Evolutionary conservation across 768 basidiomycete genomes (phyloP).

Genomic region (Pisolithus marmoratus): DNA sequence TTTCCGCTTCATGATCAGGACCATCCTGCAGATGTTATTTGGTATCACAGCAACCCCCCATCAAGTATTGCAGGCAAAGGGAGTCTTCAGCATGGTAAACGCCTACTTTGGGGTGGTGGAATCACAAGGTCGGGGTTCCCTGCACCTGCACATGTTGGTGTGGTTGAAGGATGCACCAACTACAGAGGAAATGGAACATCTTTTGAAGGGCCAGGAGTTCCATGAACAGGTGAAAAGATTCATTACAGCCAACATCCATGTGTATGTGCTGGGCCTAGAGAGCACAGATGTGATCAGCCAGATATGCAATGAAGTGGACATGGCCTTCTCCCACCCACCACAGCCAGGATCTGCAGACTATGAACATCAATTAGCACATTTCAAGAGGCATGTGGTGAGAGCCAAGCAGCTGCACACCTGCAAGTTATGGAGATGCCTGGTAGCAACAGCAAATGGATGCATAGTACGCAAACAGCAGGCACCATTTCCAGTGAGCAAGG

Average conservation of each 20-base stretch:
- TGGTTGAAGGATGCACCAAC: no score
- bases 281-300: slow-evolving; percentile 14
- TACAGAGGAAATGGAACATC: not conserved
- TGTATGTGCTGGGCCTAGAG: slow-evolving; percentile 6
- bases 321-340: slow-evolving; percentile 30
- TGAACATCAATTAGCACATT: not conserved
- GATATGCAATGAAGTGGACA: slow-evolving; percentile 11
- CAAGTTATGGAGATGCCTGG: no score
- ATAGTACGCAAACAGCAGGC: no score
- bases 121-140: slow-evolving; percentile 32
- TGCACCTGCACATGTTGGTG: no score
- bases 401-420: no score
- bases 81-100: slow-evolving; percentile 22
- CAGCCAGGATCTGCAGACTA: slow-evolving; percentile 30
- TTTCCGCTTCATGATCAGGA: slow-evolving; percentile 31
- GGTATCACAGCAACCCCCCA: slow-evolving; percentile 17
- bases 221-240: slow-evolving; percentile 20
- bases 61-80: slow-evolving; percentile 9
- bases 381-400: no score
- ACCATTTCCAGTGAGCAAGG: no score
- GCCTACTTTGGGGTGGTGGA: slow-evolving; percentile 28
- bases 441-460: no score
- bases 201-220: slow-evolving; percentile 14
- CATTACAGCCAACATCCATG: slow-evolving; percentile 22
- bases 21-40: slow-evolving; percentile 29